Base-by-base conservation (phyloP, 192 early-diverging fungal species). In the Linnemannia hyalina region DNA sequence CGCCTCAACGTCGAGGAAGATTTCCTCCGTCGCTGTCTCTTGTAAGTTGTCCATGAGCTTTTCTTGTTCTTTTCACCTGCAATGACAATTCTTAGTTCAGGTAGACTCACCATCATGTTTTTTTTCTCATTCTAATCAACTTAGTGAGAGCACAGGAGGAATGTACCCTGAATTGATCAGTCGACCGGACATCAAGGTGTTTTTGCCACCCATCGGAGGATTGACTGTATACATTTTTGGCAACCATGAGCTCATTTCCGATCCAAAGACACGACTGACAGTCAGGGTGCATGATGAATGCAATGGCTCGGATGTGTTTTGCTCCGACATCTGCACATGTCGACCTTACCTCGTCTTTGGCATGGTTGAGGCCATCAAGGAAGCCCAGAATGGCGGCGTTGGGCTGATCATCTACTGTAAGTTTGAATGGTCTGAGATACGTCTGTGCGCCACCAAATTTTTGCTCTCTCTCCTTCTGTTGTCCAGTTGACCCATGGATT, bases 131-230 rank as follows among this genome's bases (percentile, higher is more conserved):
- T 65, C 9, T 32, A 10, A 40, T 40, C 29, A 63, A 29, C 10
- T 0, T 63, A 65, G 60, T 82, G 95, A 97, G 80, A 94, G 97
- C 75, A 97, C 95, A 5, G 97, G 96, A 42, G 97, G 97, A 74
- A 96, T 96, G 96, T 98, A 97, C 79, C 96, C 97, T 0, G 97
- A 98, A 82, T 92, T 98, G 65, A 95, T 98, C 74, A 97, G 96
- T 38, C 93, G 97, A 9, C 95, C 95, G 0, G 97, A 98, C 76
- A 92, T 98, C 38, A 96, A 98, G 88, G 93, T 98, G n/a, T 98
- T 96, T 82, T 80, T 98, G 74, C 97, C 97, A 5, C 97, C 97
- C 26, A 98, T 98, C 74, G 97, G 97, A 69, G 96, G 96, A 13
- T 85, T 98, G 69, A 96, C 95, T 68, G 96, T 97, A 8, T 98